Evolutionary conservation across 441 rosid genomes (phyloP).

Genomic region (Pelargonium hybrid): DNA sequence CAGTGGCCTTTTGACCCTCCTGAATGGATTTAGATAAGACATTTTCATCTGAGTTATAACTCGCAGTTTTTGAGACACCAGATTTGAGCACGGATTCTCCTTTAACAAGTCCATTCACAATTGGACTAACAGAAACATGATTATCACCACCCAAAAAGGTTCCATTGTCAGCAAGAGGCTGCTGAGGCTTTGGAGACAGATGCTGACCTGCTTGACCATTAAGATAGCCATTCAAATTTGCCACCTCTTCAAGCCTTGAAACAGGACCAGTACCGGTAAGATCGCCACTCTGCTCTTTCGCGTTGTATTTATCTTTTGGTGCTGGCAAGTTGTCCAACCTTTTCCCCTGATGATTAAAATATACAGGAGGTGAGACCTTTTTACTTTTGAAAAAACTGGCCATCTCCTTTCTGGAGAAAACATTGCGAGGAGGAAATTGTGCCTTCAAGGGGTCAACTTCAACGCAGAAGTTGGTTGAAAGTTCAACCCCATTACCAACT

Average conservation of each 20-base stretch:
- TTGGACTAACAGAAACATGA: constrained; percentile 25
- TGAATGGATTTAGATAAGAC: constrained; percentile 23
- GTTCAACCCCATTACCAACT: constrained; percentile 25
- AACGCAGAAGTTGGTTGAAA: constrained; percentile 24
- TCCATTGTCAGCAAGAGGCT: constrained; percentile 24
- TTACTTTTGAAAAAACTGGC: constrained; percentile 50
- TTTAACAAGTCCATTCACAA: constrained; percentile 24
- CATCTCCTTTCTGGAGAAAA: constrained; percentile 84
- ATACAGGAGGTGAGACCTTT: constrained; percentile 44
- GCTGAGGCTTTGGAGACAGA: constrained; percentile 26
- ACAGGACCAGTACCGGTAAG: constrained; percentile 20
- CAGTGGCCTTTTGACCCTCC: constrained; percentile 24
- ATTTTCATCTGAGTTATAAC: constrained; percentile 26
- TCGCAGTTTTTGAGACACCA: constrained; percentile 20
- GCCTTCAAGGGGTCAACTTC: constrained; percentile 63
- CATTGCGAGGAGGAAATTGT: constrained; percentile 69
- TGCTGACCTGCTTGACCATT: constrained; percentile 14
- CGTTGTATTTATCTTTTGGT: constrained; percentile 24
- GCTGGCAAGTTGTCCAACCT: constrained; percentile 28
- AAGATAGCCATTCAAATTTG: constrained; percentile 30
- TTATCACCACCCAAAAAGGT: constrained; percentile 25
- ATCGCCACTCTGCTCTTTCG: constrained; percentile 22
- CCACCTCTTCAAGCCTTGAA: constrained; percentile 26
- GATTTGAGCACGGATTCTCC: constrained; percentile 23
- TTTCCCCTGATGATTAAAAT: constrained; percentile 34